phyloP scores from a whole-genome alignment of 1,284 basidiomycete genomes.

The Filobasidium uniguttulatum region DNA sequence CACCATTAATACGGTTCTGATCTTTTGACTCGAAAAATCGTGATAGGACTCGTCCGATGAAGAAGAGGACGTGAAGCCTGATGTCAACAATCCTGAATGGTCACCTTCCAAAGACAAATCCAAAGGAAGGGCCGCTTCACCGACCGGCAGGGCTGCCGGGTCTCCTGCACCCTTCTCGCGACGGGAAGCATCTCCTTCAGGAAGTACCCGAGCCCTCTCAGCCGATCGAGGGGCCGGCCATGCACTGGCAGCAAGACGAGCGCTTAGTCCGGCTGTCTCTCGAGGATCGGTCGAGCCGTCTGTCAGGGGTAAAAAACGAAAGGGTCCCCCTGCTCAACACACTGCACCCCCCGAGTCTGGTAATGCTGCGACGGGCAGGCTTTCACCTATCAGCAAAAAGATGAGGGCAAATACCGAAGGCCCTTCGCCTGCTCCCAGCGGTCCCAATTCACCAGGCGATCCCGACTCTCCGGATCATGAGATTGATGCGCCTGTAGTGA shows the following conservation, averaged over 20 bases:
- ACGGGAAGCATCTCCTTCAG: not conserved
- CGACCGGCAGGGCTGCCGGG: constrained; percentile 2
- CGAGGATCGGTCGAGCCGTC: constrained; percentile 1
- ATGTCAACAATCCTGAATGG: constrained; percentile 1
- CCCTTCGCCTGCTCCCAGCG: not conserved
- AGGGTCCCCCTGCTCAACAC: constrained; percentile 1
- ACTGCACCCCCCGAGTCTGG: constrained; percentile 13
- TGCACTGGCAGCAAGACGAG: constrained; percentile 11
- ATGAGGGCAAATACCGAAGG: constrained; percentile 13
- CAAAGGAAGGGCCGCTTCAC: not conserved
- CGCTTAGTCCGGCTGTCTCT: constrained; percentile 11
- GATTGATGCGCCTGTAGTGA: not conserved
- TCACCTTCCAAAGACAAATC: not conserved
- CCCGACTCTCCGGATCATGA: not conserved
- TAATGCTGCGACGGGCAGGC: constrained; percentile 1
- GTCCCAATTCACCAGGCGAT: not conserved
- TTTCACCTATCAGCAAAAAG: constrained; percentile 5
- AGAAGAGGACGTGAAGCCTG: constrained; percentile 12
- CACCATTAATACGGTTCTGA: too few relatives aligned
- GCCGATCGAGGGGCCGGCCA: constrained; percentile 10
- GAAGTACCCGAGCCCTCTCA: not conserved
- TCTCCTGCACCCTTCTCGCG: constrained; percentile 1
- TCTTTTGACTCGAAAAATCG: not conserved
- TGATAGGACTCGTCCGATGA: not conserved
- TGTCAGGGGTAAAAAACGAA: constrained; percentile 1